phyloP scores from a whole-genome alignment of 495 filamentous ascomycete species.

The Bathelium albidoporum region DNA sequence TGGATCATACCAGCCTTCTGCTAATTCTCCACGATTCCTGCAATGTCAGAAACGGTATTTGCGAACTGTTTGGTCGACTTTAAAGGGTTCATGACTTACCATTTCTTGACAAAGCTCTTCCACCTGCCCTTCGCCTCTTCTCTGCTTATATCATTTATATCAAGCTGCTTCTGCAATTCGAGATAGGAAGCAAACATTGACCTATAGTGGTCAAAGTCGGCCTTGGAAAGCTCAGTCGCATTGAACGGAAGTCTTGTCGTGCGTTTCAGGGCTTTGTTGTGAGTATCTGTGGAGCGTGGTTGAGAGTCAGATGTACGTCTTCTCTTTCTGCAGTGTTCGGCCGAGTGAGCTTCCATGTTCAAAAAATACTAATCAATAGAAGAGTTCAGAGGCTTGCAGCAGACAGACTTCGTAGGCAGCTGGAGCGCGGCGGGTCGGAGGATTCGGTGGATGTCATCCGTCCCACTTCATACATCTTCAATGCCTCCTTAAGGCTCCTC shows the following conservation, averaged over 20 bases:
- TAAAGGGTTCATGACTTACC: conserved; percentile 42
- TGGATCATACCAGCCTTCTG: conserved; percentile 90
- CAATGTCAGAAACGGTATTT: conserved; percentile 29
- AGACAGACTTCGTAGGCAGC: too few species aligned
- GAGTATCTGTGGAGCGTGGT: neutral
- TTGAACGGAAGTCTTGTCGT: conserved; percentile 48
- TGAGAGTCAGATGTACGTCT: neutral
- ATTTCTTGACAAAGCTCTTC: conserved; percentile 87
- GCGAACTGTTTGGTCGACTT: neutral
- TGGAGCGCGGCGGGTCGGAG: too few species aligned
- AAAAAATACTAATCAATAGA: neutral
- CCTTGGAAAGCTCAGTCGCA: conserved; percentile 52
- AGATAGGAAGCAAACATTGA: conserved; percentile 79
- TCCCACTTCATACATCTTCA: too few species aligned
- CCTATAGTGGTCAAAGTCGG: conserved; percentile 51
- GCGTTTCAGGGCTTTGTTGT: neutral
- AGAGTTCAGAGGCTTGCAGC: too few species aligned
- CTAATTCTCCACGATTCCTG: conserved; percentile 86
- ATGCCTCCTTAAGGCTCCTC: too few species aligned
- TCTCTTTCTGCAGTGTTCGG: neutral
- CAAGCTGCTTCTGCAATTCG: conserved; percentile 72
- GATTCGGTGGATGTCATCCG: too few species aligned
- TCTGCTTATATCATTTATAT: conserved; percentile 53
- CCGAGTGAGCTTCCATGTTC: neutral
- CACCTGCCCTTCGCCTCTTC: conserved; percentile 71